Base-by-base conservation (phyloP, 225 moss, liverwort and hornwort species). In the Takakia lepidozioides region DNA sequence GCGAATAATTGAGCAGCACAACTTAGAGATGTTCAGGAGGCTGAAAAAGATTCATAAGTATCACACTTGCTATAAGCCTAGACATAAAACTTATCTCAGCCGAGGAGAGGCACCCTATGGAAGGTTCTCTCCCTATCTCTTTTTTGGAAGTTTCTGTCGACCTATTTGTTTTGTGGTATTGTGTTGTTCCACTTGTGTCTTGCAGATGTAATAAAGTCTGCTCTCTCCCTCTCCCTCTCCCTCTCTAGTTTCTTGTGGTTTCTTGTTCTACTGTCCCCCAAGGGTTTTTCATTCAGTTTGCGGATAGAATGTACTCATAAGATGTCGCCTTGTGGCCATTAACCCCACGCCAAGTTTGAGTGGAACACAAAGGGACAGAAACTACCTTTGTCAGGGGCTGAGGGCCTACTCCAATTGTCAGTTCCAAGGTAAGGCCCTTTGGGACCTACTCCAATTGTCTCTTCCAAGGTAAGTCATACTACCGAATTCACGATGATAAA, bases 31-130 rank as follows among this genome's bases (percentile, higher is more conserved):
- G n/a, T 69, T 2, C 23, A 17, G 43, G 0, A 73, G 66, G 38
- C 59, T 73, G 19, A 38, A 11, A 10, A 35, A 48, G 7, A 78
- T 78, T 19, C 43, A 45, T n/a, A 56, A 54, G 14, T 9, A 36
- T 2, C 34, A 52, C 37, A 66, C 77, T 0, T 5, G 53, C 2
- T 72, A 72, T 23, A 24, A 48, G 22, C 64, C 64, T 2, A 57
- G 2, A 1, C 64, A 57, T 40, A 68, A 41, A 19, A 22, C n/a
- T 1, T 77, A 64, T 10, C 72, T 77, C 0, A n/a, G 2, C 47
- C 68, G 68, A 1, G 76, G 76, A 11, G 72, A 77, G 58, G 57
- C 64, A 1, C 72, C 57, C 21, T 59, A 51, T 56, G 43, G 52
- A 16, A 70, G 59, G 70, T 75, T 65, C 18, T 58, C 13, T 0